Conservation (phyloP, 75 land plant species). For the Chamaecyparis obtusa region DNA sequence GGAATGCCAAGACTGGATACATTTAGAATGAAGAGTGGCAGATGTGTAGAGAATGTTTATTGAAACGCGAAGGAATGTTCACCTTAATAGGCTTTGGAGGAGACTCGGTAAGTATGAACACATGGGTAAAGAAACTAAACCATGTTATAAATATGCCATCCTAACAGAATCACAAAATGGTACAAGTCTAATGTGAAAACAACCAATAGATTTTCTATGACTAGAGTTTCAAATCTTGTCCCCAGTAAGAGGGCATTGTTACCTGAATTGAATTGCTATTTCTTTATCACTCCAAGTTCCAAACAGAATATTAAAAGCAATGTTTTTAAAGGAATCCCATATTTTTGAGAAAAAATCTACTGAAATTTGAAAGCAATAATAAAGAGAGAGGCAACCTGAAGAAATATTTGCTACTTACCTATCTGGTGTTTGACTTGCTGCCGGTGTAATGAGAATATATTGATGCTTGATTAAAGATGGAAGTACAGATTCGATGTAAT, state of each 20-base stretch:
- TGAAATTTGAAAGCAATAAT: not conserved
- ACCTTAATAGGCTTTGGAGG: not conserved
- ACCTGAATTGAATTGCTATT: not conserved
- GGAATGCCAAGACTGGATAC: not conserved
- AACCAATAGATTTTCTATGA: not conserved
- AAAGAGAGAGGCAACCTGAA: not conserved
- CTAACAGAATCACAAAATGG: not conserved
- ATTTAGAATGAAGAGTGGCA: not conserved
- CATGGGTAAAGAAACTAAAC: not conserved
- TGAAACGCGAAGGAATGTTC: not conserved
- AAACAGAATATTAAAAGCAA: not conserved
- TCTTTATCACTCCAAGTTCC: not conserved
- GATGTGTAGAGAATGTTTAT: not conserved
- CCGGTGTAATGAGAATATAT: constrained; percentile 71
- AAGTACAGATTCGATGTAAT: constrained; percentile 73
- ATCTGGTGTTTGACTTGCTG: constrained; percentile 86
- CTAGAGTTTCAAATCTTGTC: not conserved
- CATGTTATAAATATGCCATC: not conserved
- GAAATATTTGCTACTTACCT: constrained; percentile 35
- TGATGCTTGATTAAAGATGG: constrained; percentile 61
- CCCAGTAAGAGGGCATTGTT: not conserved
- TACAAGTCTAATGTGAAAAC: not conserved
- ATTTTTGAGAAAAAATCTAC: not conserved
- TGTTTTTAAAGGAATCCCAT: not conserved
- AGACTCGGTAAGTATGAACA: not conserved